These are phyloP conservation scores for Skeletonema costatum DNA, from an alignment of 108 stramenopile genomes.

Conservation along the genomic window DNA sequence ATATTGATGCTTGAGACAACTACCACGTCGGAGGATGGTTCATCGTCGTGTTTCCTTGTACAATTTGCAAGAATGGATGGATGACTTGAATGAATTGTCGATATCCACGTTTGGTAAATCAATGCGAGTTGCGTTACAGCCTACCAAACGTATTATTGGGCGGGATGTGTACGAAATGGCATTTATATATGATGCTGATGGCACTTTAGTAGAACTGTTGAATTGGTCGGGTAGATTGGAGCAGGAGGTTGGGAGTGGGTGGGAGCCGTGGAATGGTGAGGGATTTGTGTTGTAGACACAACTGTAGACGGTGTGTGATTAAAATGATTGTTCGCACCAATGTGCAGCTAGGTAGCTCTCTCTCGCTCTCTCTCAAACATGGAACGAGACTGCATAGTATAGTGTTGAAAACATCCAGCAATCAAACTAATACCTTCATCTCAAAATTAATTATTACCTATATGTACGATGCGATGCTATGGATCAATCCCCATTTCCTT, in stretches of 20 bases:
- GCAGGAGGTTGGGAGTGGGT: constrained; percentile 49
- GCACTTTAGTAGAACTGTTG: constrained; percentile 76
- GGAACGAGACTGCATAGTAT: too few relatives aligned
- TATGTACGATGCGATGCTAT: neutral
- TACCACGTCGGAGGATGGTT: neutral
- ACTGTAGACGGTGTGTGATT: too few relatives aligned
- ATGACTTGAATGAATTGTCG: constrained; percentile 64
- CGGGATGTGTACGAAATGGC: constrained; percentile 75
- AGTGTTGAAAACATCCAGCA: too few relatives aligned
- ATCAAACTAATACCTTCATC: too few relatives aligned
- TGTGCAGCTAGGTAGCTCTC: too few relatives aligned
- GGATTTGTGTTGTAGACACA: constrained; percentile 20
- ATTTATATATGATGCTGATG: constrained; percentile 89
- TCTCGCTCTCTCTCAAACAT: too few relatives aligned
- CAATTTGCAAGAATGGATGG: constrained; percentile 61
- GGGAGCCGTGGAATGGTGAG: constrained; percentile 50
- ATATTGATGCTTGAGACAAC: neutral
- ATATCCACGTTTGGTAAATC: constrained; percentile 64
- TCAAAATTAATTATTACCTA: too few relatives aligned
- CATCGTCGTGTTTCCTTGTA: constrained; percentile 31
- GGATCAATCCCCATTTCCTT: constrained; percentile 36
- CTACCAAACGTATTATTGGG: constrained; percentile 75
- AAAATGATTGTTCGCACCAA: too few relatives aligned
- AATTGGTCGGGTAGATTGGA: constrained; percentile 56
- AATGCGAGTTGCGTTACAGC: constrained; percentile 68